Conservation (phyloP, 176 grass and related monocot genomes). For the Carex pumila region DNA sequence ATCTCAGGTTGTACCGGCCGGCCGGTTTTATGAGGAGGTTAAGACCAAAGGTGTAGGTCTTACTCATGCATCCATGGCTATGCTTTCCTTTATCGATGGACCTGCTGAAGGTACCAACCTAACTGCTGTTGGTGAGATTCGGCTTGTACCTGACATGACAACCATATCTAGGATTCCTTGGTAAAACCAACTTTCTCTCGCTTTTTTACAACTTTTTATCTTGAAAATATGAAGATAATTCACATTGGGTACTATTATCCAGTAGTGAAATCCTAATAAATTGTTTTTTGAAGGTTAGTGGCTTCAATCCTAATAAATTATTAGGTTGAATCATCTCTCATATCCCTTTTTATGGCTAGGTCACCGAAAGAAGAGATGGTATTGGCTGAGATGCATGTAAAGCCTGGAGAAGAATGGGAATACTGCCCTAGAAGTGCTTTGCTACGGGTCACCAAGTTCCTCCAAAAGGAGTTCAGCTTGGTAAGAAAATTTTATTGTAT, state of each 20-base stretch:
- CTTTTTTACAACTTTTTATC: not conserved
- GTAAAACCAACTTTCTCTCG: conserved; percentile 38
- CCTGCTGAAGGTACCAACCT: conserved; percentile 75
- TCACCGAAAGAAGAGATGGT: conserved; percentile 86
- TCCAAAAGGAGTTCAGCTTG: conserved; percentile 81
- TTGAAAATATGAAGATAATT: not conserved
- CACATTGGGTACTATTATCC: not conserved
- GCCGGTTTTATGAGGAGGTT: conserved; percentile 74
- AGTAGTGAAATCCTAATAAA: not conserved
- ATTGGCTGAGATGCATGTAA: conserved; percentile 84
- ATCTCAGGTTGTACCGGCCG: conserved; percentile 72
- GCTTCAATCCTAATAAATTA: not conserved
- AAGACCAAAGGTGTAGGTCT: conserved; percentile 75
- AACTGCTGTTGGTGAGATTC: conserved; percentile 85
- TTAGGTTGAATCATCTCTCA: not conserved
- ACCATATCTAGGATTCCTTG: conserved; percentile 77
- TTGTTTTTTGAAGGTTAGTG: no score
- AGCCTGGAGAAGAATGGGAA: conserved; percentile 77
- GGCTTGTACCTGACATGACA: conserved; percentile 76
- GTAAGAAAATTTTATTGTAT: conserved; percentile 33
- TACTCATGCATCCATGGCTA: conserved; percentile 67
- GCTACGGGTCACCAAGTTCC: conserved; percentile 54
- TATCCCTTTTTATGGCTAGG: conserved; percentile 34
- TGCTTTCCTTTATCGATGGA: conserved; percentile 78
- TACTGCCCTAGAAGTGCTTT: conserved; percentile 86